These are phyloP conservation scores for Vigna nakashimae DNA, from an alignment of 306 rosid genomes.

Conservation along the genomic window DNA sequence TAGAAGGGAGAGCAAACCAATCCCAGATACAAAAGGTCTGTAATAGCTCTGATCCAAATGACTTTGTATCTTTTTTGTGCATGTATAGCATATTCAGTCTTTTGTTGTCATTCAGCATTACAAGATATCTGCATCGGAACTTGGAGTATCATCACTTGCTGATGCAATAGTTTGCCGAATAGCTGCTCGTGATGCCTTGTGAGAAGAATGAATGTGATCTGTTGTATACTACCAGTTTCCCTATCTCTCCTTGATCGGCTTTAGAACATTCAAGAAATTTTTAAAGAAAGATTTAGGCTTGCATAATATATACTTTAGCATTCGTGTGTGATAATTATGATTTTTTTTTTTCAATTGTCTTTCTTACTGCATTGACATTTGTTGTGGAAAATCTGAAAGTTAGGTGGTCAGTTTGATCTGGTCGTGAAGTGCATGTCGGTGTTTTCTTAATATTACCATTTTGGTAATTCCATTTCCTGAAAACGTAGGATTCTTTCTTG, in stretches of 20 bases:
- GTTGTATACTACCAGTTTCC: conserved; percentile 29
- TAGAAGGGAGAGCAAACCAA: conserved; percentile 74
- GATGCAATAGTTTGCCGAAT: conserved; percentile 84
- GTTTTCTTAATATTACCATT: no score
- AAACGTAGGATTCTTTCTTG: no score
- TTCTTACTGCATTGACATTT: not conserved
- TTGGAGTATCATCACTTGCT: conserved; percentile 76
- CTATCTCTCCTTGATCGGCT: conserved; percentile 1
- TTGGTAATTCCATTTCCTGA: no score
- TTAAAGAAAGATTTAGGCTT: conserved; percentile 29
- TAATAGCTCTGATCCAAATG: not conserved
- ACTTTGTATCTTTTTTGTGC: conserved; percentile 7
- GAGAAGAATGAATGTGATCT: conserved; percentile 49
- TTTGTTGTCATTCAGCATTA: conserved; percentile 70
- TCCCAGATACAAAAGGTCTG: conserved; percentile 82
- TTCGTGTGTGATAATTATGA: conserved; percentile 5
- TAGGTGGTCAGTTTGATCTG: no score
- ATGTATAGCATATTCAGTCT: conserved; percentile 31
- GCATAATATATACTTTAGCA: not conserved
- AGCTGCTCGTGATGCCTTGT: conserved; percentile 83
- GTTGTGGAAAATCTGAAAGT: no score
- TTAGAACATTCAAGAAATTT: not conserved
- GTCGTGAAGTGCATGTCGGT: not conserved
- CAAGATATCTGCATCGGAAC: conserved; percentile 72
- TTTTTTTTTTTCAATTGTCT: not conserved